Base-by-base conservation (phyloP, 768 basidiomycete species). In the Trametes maxima region DNA sequence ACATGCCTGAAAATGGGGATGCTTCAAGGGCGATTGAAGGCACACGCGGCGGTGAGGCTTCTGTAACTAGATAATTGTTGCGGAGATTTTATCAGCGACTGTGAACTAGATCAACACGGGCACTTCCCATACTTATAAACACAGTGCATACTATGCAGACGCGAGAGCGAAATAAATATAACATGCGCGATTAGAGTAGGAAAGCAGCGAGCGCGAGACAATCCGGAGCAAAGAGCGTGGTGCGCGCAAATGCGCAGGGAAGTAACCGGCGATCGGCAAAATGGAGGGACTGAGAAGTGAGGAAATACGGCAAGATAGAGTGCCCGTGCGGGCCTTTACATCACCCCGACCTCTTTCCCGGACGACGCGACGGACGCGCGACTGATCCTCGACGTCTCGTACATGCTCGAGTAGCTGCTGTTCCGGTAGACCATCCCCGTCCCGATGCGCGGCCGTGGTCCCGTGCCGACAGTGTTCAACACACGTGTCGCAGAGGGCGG, bases 371-470 rank as follows among this genome's bases (percentile, higher is more conserved):
- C 47, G 10, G 66, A 65, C 19, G 62, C 40, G 46, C 60, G 59
- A 39, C 62, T 56, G 25, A 60, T 22, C 36, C 60, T 50, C 25
- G 67, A 49, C 37, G 57, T 44, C 47, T 59, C 61, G 44, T 67
- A 65, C 22, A 55, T 40, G 51, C 64, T 65, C 42, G 67, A 65
- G 54, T 67, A 68, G 48, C 62, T 58, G 51, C 62, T 65, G 42
- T 49, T 51, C 44, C 82, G 77, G 66, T 89, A 89, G 43, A 76
- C 73, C 87, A 89, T 89, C 17, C 87, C 87, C 16, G 86, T 86
- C 2, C 87, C 87, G 11, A 82, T 88, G 36, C 87, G 72, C 8
- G 83, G 84, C 16, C 77, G 68, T 60, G 50, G 63, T 43, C 65
- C 50, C 3, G 59, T 46, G 22, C 62, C 64, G 16, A 65, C 55